These are phyloP conservation scores for Salix dunnii DNA, from an alignment of 345 rosid species.

Conservation along the genomic window DNA sequence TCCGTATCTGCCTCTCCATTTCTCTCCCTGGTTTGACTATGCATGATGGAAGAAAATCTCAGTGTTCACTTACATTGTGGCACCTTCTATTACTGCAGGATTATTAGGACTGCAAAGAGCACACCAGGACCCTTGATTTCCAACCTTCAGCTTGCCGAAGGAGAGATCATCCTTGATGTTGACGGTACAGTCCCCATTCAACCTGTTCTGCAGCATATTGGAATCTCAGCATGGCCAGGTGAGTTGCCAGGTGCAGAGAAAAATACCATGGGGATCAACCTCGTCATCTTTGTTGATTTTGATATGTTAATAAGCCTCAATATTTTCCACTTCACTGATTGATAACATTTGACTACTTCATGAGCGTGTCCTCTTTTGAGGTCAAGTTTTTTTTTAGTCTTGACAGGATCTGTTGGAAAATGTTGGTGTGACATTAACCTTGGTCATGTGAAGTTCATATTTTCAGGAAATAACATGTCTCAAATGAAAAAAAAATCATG, in stretches of 20 bases:
- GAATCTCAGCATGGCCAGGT: constrained; percentile 98
- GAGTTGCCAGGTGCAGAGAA: constrained; percentile 13
- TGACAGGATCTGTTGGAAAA: background rate
- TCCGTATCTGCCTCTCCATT: too few relatives aligned
- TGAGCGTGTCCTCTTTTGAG: too few relatives aligned
- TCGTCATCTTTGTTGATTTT: constrained; percentile 1
- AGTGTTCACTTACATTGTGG: background rate
- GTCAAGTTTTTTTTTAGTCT: background rate
- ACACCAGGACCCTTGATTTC: constrained; percentile 48
- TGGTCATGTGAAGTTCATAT: background rate
- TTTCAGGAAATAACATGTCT: background rate
- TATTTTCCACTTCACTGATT: too few relatives aligned
- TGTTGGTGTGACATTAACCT: background rate
- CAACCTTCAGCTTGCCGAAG: constrained; percentile 71
- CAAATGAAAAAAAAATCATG: background rate
- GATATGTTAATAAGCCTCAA: too few relatives aligned
- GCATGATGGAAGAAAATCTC: background rate
- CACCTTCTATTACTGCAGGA: constrained; percentile 38
- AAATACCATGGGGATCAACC: background rate
- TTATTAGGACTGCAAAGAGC: constrained; percentile 57
- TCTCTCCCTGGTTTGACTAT: background rate
- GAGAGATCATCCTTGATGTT: constrained; percentile 73
- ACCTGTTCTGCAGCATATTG: constrained; percentile 90
- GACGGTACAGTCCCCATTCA: constrained; percentile 87
- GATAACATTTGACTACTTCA: too few relatives aligned